Base-by-base conservation (phyloP, 2,329 filamentous ascomycete genomes). In the Chaetomium globosum region DNA sequence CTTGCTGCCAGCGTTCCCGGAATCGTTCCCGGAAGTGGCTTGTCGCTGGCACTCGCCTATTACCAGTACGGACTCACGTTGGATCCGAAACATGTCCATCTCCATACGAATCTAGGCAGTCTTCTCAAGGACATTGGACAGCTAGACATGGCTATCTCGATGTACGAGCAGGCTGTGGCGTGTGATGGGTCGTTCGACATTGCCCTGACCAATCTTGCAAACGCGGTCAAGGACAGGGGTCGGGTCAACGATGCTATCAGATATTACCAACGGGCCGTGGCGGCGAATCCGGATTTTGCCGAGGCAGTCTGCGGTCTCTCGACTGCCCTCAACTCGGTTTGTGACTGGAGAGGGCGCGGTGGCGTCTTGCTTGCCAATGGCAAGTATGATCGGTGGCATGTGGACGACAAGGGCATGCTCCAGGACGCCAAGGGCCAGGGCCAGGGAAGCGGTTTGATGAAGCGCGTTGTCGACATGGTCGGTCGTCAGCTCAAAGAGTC, bases 121-220 rank as follows among this genome's bases (percentile, higher is more conserved):
- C 80, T 99, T 33, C 83, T 99, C 52, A 99, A 99, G 74, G 95
- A 99, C 72, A 95, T 98, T 70, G 95, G 95, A 0, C 94, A 98
- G 71, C 83, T 99, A 16, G 89, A 93, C 70, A 85, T 92, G 56
- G 95, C 95, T 0, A 97, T 99, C 71, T 88, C 89, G 69, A 98
- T 99, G 94, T 99, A 99, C 74, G 93, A 98, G 77, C 89, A 92
- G 70, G 95, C 95, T 12, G 95, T 99, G 16, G 84, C 86, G 3
- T 98, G 93, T 74, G 95, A 99, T 76, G 87, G 88, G n/a, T 91
- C 88, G 28, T 99, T 99, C 73, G 95, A 99, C 74, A 99, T 99
- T 73, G 95, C 95, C 39, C 80, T 99, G 63, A 96, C 95, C 4
- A 99, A 99, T 73, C 83, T 99, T 26, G 95, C 95, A 63, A 99